Percentiles rank a stretch among this genome's conserved stretches.
phyloP scores from a whole-genome alignment of 305 asterid genomes.

The Solanum chacoense region DNA sequence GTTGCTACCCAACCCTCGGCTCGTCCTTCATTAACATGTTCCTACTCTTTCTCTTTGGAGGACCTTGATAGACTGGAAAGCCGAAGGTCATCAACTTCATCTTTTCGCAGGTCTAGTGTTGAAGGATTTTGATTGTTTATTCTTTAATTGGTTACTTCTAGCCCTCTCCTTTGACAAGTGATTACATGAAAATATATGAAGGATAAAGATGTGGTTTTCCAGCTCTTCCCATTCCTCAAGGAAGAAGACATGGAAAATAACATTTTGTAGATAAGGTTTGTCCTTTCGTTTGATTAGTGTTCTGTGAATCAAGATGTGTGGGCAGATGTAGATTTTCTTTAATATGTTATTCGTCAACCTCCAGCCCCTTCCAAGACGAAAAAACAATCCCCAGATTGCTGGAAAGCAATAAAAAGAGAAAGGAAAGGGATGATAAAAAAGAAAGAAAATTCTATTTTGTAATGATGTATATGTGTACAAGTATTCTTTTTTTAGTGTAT shows the following conservation, averaged over 20 bases:
- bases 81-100: conserved; percentile 55
- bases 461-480: neutral
- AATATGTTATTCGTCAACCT: neutral
- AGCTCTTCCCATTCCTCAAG: neutral
- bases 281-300: neutral
- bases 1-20: conserved; percentile 34
- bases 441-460: neutral
- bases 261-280: conserved; percentile 29
- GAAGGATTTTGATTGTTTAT: conserved; percentile 66
- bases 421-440: neutral
- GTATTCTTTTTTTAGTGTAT: neutral
- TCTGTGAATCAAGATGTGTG: neutral
- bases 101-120: conserved; percentile 49
- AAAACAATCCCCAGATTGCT: neutral
- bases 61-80: conserved; percentile 53
- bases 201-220: conserved; percentile 20
- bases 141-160: neutral
- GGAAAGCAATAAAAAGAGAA: neutral
- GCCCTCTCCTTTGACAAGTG: conserved; percentile 23
- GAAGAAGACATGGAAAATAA: conserved; percentile 4
- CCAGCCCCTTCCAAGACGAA: neutral
- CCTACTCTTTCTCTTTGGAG: conserved; percentile 42
- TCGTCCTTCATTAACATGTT: conserved; percentile 51
- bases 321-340: neutral
- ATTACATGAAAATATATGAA: conserved; percentile 25